Evolutionary conservation across 2,329 filamentous ascomycete genomes (phyloP).

Genomic region (Fusarium sp.): DNA sequence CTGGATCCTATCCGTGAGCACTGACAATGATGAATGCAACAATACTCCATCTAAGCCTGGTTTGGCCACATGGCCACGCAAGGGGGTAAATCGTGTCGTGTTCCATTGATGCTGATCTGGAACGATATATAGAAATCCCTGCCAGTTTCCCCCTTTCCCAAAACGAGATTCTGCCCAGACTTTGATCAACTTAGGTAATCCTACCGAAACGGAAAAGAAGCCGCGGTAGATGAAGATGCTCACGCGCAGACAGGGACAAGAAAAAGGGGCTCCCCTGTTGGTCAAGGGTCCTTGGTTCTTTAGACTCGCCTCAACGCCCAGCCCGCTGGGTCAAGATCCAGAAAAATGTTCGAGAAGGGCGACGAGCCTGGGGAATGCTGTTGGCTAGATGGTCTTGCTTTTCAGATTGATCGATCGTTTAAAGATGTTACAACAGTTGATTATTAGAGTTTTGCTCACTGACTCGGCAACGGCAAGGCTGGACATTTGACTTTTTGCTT

Average conservation of each 20-base stretch:
- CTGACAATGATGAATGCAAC: slow-evolving; percentile 10
- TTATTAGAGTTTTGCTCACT: slow-evolving; percentile 31
- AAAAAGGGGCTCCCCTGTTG: slow-evolving; percentile 39
- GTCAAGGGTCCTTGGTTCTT: slow-evolving; percentile 25
- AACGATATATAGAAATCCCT: slow-evolving; percentile 33
- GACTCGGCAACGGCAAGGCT: slow-evolving; percentile 34
- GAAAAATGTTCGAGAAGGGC: slow-evolving; percentile 18
- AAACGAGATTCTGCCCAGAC: slow-evolving; percentile 27
- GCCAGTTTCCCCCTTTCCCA: slow-evolving; percentile 30
- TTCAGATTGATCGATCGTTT: slow-evolving; percentile 7
- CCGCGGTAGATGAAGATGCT: slow-evolving; percentile 43
- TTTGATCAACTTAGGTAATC: slow-evolving; percentile 28
- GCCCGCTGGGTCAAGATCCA: slow-evolving; percentile 34
- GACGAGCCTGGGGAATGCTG: slow-evolving; percentile 3
- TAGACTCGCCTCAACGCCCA: slow-evolving; percentile 39
- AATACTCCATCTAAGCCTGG: slow-evolving; percentile 14
- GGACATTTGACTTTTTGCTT: slow-evolving; percentile 3
- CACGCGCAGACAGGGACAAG: slow-evolving; percentile 20
- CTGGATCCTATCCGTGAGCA: slow-evolving; percentile 18
- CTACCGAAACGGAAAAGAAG: slow-evolving; percentile 20
- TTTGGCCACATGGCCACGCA: slow-evolving; percentile 42
- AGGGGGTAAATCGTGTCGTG: slow-evolving; percentile 38
- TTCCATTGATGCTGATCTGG: slow-evolving; percentile 40
- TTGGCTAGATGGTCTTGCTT: neutral
- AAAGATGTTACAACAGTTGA: neutral